Conservation (phyloP, 2,329 filamentous ascomycete species). For the Pseudopyrenochaeta lycopersici region DNA sequence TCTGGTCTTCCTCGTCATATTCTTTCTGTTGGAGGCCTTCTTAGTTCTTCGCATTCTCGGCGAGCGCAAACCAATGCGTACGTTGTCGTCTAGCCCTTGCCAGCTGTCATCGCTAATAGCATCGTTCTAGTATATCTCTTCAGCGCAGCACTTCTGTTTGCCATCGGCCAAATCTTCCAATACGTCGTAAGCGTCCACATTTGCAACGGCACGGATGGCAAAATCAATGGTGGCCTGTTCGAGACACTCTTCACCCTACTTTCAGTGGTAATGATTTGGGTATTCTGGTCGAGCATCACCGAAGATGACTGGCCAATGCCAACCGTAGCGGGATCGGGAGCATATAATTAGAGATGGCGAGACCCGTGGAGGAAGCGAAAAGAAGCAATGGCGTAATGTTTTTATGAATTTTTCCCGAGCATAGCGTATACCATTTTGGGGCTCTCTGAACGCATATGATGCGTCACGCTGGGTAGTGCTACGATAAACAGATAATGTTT, state of each 20-base stretch:
- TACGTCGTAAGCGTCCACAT: conserved; percentile 93
- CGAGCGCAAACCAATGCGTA: conserved; percentile 88
- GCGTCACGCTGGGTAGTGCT: conserved; percentile 37
- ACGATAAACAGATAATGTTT: conserved; percentile 48
- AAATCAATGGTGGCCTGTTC: conserved; percentile 93
- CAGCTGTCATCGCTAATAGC: conserved; percentile 20
- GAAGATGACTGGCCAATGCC: conserved; percentile 94
- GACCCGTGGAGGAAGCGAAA: conserved; percentile 28
- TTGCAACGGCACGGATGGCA: conserved; percentile 81
- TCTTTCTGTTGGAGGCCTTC: conserved; percentile 82
- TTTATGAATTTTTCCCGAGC: conserved; percentile 46
- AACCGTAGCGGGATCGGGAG: conserved; percentile 48
- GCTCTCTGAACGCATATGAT: conserved; percentile 35
- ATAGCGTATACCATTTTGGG: conserved; percentile 51
- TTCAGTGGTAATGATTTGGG: conserved; percentile 83
- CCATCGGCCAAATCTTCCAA: conserved; percentile 93
- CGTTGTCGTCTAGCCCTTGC: conserved; percentile 37
- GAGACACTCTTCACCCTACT: conserved; percentile 91
- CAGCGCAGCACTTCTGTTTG: conserved; percentile 81
- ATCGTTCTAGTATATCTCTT: conserved; percentile 72
- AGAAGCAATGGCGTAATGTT: conserved; percentile 43
- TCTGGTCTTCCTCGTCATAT: conserved; percentile 86
- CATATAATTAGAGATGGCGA: conserved; percentile 43
- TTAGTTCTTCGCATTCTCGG: conserved; percentile 87
- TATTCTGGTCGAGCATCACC: conserved; percentile 99